Percentiles rank a stretch among this genome's conserved stretches.
phyloP scores from a whole-genome alignment of 257 asterid species.

The Jacaranda copaia region DNA sequence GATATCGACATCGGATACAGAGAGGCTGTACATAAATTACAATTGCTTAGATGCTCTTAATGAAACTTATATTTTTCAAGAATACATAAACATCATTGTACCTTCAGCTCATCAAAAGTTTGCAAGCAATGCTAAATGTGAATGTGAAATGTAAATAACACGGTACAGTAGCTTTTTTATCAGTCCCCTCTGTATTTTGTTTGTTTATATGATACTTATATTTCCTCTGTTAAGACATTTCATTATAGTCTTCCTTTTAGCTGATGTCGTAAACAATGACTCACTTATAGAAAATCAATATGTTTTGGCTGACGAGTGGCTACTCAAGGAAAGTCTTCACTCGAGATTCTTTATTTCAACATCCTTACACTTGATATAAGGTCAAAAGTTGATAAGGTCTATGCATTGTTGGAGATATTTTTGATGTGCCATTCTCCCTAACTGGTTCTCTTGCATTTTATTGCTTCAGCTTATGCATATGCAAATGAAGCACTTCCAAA shows the following conservation, averaged over 20 bases:
- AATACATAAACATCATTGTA: conserved; percentile 10
- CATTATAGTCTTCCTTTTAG: conserved; percentile 26
- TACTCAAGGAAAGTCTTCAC: conserved; percentile 73
- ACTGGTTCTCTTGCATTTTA: conserved; percentile 29
- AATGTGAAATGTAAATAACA: background rate
- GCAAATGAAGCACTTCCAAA: too few relatives aligned
- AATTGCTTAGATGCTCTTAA: conserved; percentile 64
- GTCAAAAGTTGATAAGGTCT: conserved; percentile 22
- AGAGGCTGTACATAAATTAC: conserved; percentile 61
- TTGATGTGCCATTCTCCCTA: conserved; percentile 23
- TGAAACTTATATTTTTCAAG: conserved; percentile 8
- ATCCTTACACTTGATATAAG: conserved; percentile 43
- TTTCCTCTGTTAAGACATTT: conserved; percentile 7
- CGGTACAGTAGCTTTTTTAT: background rate
- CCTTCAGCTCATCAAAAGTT: conserved; percentile 15
- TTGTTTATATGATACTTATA: background rate
- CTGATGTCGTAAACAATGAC: conserved; percentile 36
- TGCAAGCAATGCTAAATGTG: conserved; percentile 8
- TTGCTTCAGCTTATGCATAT: too few relatives aligned
- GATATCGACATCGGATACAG: too few relatives aligned
- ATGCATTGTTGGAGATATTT: conserved; percentile 28
- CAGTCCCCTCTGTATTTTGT: background rate
- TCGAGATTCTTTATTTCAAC: conserved; percentile 78
- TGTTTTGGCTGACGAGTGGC: conserved; percentile 92
- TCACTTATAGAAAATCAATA: conserved; percentile 82